Evolutionary conservation across 805 yeast species (phyloP), one percentile per base, ranked within the genome.

Genomic region (Teunomyces atbi): DNA sequence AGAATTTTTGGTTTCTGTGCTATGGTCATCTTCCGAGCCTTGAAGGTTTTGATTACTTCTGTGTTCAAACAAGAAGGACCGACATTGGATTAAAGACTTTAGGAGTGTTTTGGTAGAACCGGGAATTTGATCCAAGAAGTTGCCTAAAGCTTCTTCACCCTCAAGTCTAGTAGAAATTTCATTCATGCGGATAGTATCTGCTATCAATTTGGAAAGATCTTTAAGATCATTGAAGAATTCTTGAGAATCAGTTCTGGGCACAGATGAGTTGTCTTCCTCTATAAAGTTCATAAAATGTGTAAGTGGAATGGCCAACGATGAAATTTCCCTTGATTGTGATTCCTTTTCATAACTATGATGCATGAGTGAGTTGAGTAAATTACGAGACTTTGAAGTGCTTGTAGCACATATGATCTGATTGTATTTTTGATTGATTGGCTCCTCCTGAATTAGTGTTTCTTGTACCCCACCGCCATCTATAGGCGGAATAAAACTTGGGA

Each of bases 81-180:
- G 60, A 41, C 62, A 64, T 51, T 76, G 83, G 6, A 78, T 59
- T 55, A 78, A 55, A 0, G 80, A 68, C 26, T 69, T 65, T 2
- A 78, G 32, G 11, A 76, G 55, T 1, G 65, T 57, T 32, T 64
- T 60, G 4, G 66, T 42, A 0, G 71, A 47, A 0, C 57, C 58
- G 2, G 73, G 61, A 6, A 69, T 54, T 6, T 53, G 52, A 8
- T 53, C 51, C 8, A 69, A 45, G 42, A 69, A 68, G 7, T 49
- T 45, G 5, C 53, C 42, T 30, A 58, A 59, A 12, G 64, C 56
- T 11, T 50, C 49, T 6, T 41, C 46, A 1, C 71, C 74, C 13
- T 76, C 74, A n/a, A 75, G 58, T 57, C 91, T 72, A 1, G 82
- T 71, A 0, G 83, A 55, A 18, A 84, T 76, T 55, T 86, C 91